phyloP scores from a whole-genome alignment of 495 filamentous ascomycete species.

The Chaetomium cochliodes region DNA sequence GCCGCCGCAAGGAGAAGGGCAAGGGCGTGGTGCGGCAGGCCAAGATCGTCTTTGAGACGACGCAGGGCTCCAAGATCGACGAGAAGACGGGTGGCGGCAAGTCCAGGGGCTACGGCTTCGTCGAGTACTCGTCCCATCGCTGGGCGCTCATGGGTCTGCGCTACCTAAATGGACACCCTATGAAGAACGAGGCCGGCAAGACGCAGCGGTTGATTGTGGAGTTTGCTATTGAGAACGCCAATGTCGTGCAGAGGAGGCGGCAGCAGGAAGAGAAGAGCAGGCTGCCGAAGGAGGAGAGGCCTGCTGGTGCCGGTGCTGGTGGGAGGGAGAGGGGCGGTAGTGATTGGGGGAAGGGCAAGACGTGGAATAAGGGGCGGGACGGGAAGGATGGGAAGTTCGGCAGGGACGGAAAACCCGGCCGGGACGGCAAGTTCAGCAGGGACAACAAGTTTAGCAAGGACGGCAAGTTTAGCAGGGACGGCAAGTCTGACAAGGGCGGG shows the following conservation, averaged over 20 bases:
- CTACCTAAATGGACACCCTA: conserved; percentile 85
- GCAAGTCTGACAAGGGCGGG: neutral
- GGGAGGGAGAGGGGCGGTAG: conserved; percentile 7
- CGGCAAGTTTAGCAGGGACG: conserved; percentile 6
- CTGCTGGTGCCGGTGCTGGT: conserved; percentile 7
- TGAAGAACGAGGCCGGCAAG: conserved; percentile 50
- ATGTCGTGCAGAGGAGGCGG: conserved; percentile 77
- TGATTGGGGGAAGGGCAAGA: conserved; percentile 19
- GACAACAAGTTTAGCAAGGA: conserved; percentile 11
- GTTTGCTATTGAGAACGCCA: conserved; percentile 97
- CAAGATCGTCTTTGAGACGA: conserved; percentile 88
- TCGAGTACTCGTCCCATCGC: conserved; percentile 93
- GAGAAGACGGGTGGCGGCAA: conserved; percentile 68
- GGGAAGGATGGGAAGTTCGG: conserved; percentile 15
- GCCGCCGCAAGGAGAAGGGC: conserved; percentile 71
- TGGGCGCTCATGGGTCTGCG: conserved; percentile 93
- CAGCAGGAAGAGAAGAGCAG: conserved; percentile 66
- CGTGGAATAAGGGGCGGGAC: conserved; percentile 28
- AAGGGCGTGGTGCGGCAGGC: conserved; percentile 93
- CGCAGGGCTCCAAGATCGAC: conserved; percentile 73
- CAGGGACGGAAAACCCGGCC: neutral
- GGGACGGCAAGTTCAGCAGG: neutral
- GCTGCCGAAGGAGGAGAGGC: conserved; percentile 43
- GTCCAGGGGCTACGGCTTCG: conserved; percentile 92
- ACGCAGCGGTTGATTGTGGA: conserved; percentile 78